phyloP scores from a whole-genome alignment of 2,329 filamentous ascomycete genomes.

The Waltergamsia citrina region DNA sequence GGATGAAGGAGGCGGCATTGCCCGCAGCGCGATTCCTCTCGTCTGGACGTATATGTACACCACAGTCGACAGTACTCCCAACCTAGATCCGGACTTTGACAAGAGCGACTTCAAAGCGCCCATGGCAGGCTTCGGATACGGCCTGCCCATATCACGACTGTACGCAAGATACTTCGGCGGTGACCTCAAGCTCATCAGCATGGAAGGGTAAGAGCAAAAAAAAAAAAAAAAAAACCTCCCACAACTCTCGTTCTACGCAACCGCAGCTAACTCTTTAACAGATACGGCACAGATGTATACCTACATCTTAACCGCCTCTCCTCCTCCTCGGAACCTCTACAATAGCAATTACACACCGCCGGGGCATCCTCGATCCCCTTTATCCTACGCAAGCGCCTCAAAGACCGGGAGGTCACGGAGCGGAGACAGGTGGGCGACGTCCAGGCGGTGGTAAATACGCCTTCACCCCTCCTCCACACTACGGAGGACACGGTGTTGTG shows the following conservation, averaged over 20 bases:
- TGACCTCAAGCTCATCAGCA: constrained; percentile 94
- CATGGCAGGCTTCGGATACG: constrained; percentile 99
- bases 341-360: constrained; percentile 68
- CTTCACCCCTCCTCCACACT: constrained; percentile 13
- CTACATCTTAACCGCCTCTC: constrained; percentile 93
- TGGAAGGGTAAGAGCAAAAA: constrained; percentile 98
- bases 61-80: constrained; percentile 92
- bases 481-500: background rate
- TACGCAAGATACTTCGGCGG: constrained; percentile 97
- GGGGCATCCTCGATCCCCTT: constrained; percentile 21
- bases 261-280: constrained; percentile 21
- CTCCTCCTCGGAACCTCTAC: constrained; percentile 89
- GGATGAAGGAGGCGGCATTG: constrained; percentile 94
- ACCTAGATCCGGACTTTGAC: constrained; percentile 92
- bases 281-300: constrained; percentile 97
- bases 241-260: constrained; percentile 1
- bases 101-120: constrained; percentile 99
- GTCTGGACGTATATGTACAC: constrained; percentile 99
- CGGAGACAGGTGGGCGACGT: constrained; percentile 85
- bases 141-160: constrained; percentile 82
- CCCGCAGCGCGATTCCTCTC: constrained; percentile 82
- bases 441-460: constrained; percentile 60
- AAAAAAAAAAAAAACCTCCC: no score
- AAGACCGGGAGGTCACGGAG: constrained; percentile 67
- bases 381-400: constrained; percentile 55